phyloP scores from a whole-genome alignment of 306 rosid genomes.

The Carpinus viminea region DNA sequence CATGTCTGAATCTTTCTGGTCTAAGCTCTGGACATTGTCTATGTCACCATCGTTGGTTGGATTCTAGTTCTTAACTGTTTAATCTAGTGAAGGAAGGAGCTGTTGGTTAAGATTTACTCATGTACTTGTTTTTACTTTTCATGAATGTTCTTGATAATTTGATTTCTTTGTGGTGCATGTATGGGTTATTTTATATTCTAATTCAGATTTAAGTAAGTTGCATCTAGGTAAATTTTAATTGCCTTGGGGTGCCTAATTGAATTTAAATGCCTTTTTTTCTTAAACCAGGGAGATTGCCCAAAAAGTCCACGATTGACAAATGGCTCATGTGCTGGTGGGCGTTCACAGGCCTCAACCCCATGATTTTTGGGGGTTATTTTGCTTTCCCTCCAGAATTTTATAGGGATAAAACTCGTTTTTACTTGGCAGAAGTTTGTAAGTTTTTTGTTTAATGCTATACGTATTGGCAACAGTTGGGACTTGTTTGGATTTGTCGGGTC shows the following conservation, averaged over 20 bases:
- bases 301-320: conserved; percentile 62
- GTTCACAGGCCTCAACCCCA: conserved; percentile 87
- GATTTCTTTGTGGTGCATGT: background rate
- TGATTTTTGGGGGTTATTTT: conserved; percentile 77
- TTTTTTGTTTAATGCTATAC: conserved; percentile 16
- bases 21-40: background rate
- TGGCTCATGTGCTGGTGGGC: conserved; percentile 96
- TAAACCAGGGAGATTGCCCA: conserved; percentile 56
- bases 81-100: background rate
- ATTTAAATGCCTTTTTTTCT: conserved; percentile 10
- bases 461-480: conserved; percentile 3
- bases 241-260: conserved; percentile 9
- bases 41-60: background rate
- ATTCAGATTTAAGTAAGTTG: background rate
- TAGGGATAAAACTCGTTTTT: conserved; percentile 67
- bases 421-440: conserved; percentile 92
- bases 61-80: background rate
- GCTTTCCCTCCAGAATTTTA: conserved; percentile 79
- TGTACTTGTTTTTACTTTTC: background rate
- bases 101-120: background rate
- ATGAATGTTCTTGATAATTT: background rate
- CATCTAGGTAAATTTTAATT: background rate
- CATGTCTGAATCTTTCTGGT: background rate
- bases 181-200: background rate
- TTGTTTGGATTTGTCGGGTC: background rate